Conservation (phyloP, 2,329 filamentous ascomycete genomes). For the Talaromyces sp. region DNA sequence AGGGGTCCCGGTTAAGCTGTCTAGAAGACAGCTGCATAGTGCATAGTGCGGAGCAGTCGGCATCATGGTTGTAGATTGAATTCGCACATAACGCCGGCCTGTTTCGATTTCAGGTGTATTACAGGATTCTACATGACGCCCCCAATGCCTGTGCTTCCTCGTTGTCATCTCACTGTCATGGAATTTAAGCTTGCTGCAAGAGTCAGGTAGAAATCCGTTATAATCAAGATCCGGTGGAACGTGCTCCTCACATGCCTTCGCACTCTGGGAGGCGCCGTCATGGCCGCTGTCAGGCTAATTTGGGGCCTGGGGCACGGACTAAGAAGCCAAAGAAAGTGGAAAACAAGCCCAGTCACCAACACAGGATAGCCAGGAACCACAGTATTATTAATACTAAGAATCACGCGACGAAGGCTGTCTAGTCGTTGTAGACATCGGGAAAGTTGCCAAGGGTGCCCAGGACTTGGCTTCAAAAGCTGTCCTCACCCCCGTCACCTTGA, state of each 20-base stretch:
- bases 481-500: neutral
- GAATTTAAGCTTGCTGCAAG: neutral
- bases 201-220: neutral
- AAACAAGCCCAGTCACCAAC: too few species aligned
- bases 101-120: neutral
- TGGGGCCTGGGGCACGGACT: neutral
- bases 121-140: neutral
- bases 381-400: too few species aligned
- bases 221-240: neutral
- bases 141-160: neutral
- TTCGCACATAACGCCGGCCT: neutral
- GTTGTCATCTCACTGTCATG: neutral
- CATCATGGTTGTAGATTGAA: neutral
- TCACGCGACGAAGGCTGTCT: too few species aligned
- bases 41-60: neutral
- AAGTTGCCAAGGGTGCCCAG: neutral
- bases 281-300: neutral
- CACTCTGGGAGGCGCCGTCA: neutral
- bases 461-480: neutral
- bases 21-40: neutral
- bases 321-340: too few species aligned
- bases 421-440: too few species aligned
- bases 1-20: neutral
- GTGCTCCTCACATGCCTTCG: neutral
- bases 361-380: too few species aligned